These are phyloP conservation scores for Penicillium sp. DNA, from an alignment of 2,329 filamentous ascomycete species.

Conservation along the genomic window DNA sequence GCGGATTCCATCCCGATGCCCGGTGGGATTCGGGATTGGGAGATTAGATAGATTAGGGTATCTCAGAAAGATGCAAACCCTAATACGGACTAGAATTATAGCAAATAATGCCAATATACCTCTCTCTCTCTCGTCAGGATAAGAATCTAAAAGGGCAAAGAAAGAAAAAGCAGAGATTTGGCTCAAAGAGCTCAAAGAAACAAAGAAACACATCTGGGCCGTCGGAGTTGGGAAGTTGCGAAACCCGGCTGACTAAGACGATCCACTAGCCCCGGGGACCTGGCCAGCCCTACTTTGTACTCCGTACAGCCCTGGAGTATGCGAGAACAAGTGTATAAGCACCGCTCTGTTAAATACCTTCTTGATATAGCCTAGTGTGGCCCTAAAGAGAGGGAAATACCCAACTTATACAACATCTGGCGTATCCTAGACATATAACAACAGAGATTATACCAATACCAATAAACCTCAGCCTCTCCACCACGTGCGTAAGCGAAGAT, in stretches of 20 bases:
- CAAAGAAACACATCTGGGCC: background rate
- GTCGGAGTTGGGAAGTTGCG: background rate
- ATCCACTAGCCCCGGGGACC: background rate
- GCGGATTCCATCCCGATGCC: constrained; percentile 7
- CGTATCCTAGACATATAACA: background rate
- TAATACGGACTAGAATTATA: background rate
- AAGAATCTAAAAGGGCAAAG: background rate
- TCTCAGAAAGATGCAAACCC: background rate
- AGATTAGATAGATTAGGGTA: background rate
- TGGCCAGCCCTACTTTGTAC: background rate
- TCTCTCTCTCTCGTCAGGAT: background rate
- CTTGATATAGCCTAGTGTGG: background rate
- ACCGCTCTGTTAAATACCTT: background rate
- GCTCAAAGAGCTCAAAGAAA: background rate
- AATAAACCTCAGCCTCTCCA: background rate
- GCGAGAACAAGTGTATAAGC: background rate
- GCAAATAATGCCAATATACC: background rate
- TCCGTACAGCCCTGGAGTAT: no score
- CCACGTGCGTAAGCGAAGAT: background rate
- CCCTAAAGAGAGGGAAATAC: background rate
- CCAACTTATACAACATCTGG: background rate
- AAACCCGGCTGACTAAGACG: background rate
- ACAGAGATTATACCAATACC: background rate
- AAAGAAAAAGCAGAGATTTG: background rate
- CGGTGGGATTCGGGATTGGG: constrained; percentile 10